phyloP scores from a whole-genome alignment of 257 asterid species.

The Fraxinus cuspidata region DNA sequence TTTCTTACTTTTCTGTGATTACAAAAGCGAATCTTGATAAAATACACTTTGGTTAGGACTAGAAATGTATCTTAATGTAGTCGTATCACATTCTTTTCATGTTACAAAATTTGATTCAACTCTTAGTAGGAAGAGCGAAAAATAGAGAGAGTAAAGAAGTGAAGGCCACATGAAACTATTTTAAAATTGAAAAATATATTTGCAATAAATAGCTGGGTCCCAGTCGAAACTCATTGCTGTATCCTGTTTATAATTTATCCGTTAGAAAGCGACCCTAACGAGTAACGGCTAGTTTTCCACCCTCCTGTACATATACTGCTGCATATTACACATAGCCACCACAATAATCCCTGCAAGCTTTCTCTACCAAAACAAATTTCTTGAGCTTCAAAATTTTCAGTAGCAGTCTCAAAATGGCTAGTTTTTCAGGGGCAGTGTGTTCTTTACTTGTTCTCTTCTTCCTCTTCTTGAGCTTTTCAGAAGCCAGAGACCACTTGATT shows the following conservation, averaged over 20 bases:
- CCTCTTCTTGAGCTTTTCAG: constrained; percentile 40
- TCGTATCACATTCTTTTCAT: too few relatives aligned
- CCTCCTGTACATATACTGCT: neutral
- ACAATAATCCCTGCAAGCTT: neutral
- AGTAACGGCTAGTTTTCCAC: constrained; percentile 5
- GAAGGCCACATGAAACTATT: too few relatives aligned
- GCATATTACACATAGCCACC: neutral
- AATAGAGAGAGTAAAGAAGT: too few relatives aligned
- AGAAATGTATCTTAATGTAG: too few relatives aligned
- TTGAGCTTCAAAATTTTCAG: neutral
- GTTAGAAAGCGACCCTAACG: constrained; percentile 7
- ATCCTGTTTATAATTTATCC: neutral
- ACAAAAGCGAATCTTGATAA: too few relatives aligned
- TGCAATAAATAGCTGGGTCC: too few relatives aligned
- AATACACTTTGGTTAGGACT: too few relatives aligned
- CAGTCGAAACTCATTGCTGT: too few relatives aligned
- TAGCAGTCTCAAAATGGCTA: constrained; percentile 17
- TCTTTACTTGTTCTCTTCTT: constrained; percentile 26
- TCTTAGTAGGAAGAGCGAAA: too few relatives aligned
- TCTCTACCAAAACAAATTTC: neutral
- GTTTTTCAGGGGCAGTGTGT: constrained; percentile 35
- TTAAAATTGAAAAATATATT: too few relatives aligned
- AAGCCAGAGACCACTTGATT: constrained; percentile 58
- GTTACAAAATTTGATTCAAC: too few relatives aligned
- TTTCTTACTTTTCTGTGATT: too few relatives aligned